These are phyloP conservation scores for Zopfochytrium polystomum DNA, from an alignment of 371 early-diverging fungal species.

Conservation along the genomic window DNA sequence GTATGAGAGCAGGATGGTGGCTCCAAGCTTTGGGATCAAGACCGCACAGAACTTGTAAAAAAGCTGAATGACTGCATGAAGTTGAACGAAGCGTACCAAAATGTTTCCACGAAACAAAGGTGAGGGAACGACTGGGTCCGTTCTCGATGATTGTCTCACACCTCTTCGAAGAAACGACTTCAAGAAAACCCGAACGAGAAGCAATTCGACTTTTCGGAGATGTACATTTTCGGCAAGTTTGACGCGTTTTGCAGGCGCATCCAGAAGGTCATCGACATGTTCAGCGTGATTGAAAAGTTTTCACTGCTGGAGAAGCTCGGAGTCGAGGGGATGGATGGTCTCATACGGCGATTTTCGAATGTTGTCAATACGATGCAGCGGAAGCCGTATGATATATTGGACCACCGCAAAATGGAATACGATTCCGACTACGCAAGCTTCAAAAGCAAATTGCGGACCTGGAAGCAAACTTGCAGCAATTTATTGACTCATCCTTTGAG, in stretches of 20 bases:
- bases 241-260: constrained; percentile 65
- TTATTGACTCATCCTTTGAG: constrained; percentile 58
- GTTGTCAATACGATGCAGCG: constrained; percentile 56
- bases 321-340: constrained; percentile 58
- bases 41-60: constrained; percentile 46
- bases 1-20: constrained; percentile 55
- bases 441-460: constrained; percentile 60
- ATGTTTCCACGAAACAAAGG: constrained; percentile 61
- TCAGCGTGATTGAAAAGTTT: constrained; percentile 60
- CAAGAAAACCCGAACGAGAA: constrained; percentile 59
- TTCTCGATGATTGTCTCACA: not conserved
- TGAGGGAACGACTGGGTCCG: constrained; percentile 9
- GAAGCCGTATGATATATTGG: constrained; percentile 62
- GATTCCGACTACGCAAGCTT: constrained; percentile 59
- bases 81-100: constrained; percentile 61
- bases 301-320: constrained; percentile 51
- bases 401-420: constrained; percentile 64
- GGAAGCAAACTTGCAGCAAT: constrained; percentile 55
- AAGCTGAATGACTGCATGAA: constrained; percentile 53
- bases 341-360: constrained; percentile 53
- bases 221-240: constrained; percentile 67
- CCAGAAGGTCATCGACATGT: constrained; percentile 63
- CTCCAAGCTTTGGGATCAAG: constrained; percentile 61
- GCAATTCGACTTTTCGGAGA: constrained; percentile 66
- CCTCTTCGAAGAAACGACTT: constrained; percentile 44